Percentiles rank a stretch among this genome's conserved stretches.
phyloP scores from a whole-genome alignment of 192 early-diverging fungal species.

The Blastocladiella britannica region DNA sequence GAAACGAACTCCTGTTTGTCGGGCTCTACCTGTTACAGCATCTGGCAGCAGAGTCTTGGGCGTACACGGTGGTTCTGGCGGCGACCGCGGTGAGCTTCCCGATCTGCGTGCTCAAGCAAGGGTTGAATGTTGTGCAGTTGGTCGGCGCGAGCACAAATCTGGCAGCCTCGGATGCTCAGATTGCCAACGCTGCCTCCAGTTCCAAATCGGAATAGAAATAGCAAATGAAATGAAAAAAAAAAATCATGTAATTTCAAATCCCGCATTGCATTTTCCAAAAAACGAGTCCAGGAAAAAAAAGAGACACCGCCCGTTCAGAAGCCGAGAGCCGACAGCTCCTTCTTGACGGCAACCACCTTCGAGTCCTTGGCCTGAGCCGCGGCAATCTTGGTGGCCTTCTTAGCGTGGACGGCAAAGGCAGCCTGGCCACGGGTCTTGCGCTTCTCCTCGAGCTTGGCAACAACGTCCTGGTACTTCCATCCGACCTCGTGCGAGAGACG shows the following conservation, averaged over 20 bases:
- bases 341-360: slow-evolving; percentile 23
- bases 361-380: slow-evolving; percentile 37
- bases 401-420: slow-evolving; percentile 86
- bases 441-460: slow-evolving; percentile 93
- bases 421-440: slow-evolving; percentile 83
- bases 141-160: slow-evolving; percentile 60
- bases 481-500: slow-evolving; percentile 88
- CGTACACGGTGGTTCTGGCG: slow-evolving; percentile 4
- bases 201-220: no score
- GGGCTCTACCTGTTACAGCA: slow-evolving; percentile 52
- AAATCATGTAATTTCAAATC: no score
- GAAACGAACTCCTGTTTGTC: slow-evolving; percentile 83
- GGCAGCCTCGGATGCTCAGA: slow-evolving; percentile 41
- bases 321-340: slow-evolving; percentile 39
- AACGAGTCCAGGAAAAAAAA: no score
- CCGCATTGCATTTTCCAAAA: no score
- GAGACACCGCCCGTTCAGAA: no score
- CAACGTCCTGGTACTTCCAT: slow-evolving; percentile 98
- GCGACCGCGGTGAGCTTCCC: slow-evolving; percentile 30
- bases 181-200: neutral
- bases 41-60: slow-evolving; percentile 3
- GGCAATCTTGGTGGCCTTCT: slow-evolving; percentile 55
- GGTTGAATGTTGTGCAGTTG: slow-evolving; percentile 85
- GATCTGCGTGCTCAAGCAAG: slow-evolving; percentile 69
- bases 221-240: no score